Evolutionary conservation across 768 basidiomycete species (phyloP), one percentile per base, ranked within the genome.

Genomic region (Auricularia sp.): DNA sequence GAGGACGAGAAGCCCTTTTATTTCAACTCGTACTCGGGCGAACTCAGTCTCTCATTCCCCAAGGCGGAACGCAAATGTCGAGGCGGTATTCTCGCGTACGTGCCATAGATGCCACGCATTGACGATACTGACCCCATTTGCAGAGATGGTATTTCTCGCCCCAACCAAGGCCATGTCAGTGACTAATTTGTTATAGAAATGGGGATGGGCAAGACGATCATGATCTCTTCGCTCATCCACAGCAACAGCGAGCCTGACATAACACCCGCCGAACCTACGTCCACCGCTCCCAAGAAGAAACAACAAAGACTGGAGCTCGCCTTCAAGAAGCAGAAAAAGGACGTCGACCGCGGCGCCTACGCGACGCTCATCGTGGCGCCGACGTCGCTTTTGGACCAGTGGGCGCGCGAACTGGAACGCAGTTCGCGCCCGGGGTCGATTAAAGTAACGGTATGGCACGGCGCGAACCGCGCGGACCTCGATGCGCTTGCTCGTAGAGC

Each of bases 191-290:
- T 39, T 54, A 33, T 37, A 34, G 63, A 92, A 91, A 54, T 94
- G 92, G 92, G 92, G n/a, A 89, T 95, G 85, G 93, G 93, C 6
- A 95, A 95, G 77, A 93, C 92, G 0, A 94, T 94, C 68, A 94
- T 94, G 91, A 75, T 97, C 39, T 91, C 94, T 1, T 86, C 92
- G 10, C 83, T 97, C 62, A 89, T 97, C 33, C 94, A 95, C 67
- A 86, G 85, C 11, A 92, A 88, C 68, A 83, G 81, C 58, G 82
- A 77, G 4, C 75, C 79, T 3, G 80, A 84, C 24, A 71, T 76
- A 21, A 73, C 73, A n/a, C 45, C 51, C n/a, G 2, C 34, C 11
- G 35, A 73, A 65, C 39, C 39, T 29, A 29, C 70, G 14, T 70
- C 67, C 3, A 73, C 68, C 0, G 65, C 71, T 71, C 29, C 69